A percentile compares a stretch with the other conserved stretches of the same genome.
Conservation (phyloP, 1,284 basidiomycete genomes). For the Ustilago vetiveriae region DNA sequence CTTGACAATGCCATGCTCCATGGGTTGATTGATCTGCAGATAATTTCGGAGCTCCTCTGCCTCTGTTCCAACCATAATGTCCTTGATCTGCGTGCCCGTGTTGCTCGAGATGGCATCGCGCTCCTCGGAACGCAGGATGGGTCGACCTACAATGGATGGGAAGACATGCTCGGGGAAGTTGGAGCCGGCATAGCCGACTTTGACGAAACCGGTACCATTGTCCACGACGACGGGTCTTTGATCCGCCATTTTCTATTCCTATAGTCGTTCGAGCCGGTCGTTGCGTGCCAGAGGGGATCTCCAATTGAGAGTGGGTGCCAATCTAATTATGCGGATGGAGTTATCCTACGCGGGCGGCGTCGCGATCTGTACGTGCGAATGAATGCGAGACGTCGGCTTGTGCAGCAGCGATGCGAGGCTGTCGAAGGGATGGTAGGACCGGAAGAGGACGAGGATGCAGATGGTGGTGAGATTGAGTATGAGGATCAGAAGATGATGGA, state of each 20-base stretch:
- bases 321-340: neutral
- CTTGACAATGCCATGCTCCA: conserved; percentile 98
- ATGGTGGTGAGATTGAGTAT: conserved; percentile 1
- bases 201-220: conserved; percentile 93
- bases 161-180: conserved; percentile 98
- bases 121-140: conserved; percentile 96
- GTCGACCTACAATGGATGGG: conserved; percentile 93
- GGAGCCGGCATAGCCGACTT: conserved; percentile 88
- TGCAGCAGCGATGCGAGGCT: neutral
- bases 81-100: conserved; percentile 72
- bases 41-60: conserved; percentile 93
- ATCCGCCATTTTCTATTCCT: conserved; percentile 57
- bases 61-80: conserved; percentile 97
- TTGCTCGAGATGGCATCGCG: conserved; percentile 74
- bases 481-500: conserved; percentile 4
- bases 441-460: neutral
- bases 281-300: no score
- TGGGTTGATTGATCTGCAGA: conserved; percentile 94
- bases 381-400: neutral
- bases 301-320: neutral
- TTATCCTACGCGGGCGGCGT: neutral
- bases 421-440: neutral
- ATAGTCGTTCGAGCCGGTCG: neutral
- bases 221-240: conserved; percentile 86
- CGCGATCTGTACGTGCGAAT: neutral